phyloP scores from a whole-genome alignment of 2,329 filamentous ascomycete species.

The Xylariaceae sp. region DNA sequence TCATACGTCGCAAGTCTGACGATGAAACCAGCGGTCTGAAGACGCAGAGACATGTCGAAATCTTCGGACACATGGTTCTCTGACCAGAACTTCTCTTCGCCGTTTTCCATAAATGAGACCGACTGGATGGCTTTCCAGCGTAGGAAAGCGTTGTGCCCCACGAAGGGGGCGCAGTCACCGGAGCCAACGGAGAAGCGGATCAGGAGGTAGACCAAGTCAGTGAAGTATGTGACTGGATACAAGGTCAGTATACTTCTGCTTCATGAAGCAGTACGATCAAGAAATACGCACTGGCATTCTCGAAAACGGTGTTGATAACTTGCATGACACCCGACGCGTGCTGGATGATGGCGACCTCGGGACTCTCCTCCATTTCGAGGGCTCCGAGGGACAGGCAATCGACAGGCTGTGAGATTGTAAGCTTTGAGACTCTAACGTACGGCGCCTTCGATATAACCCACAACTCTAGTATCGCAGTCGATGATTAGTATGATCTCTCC shows the following conservation, averaged over 20 bases:
- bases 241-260: background rate
- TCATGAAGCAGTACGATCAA: background rate
- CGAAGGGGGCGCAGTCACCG: conserved; percentile 68
- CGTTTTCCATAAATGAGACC: conserved; percentile 3
- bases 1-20: conserved; percentile 6
- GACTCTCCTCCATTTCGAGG: conserved; percentile 63
- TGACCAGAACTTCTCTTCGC: background rate
- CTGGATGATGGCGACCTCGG: conserved; percentile 64
- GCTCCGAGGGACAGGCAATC: conserved; percentile 56
- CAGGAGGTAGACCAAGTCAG: conserved; percentile 66
- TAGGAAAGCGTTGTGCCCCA: conserved; percentile 69
- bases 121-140: conserved; percentile 44
- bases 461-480: conserved; percentile 36
- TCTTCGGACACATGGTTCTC: background rate
- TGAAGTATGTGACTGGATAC: conserved; percentile 60
- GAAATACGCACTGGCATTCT: conserved; percentile 47
- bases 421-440: no score
- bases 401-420: conserved; percentile 11
- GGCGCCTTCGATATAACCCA: background rate
- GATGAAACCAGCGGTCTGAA: conserved; percentile 5
- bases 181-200: conserved; percentile 63
- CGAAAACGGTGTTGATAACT: conserved; percentile 63
- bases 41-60: conserved; percentile 3
- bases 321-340: conserved; percentile 70
- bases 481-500: conserved; percentile 53